Percentiles rank a stretch among this genome's conserved stretches.
These are phyloP conservation scores for Bimuria novae-zelandiae DNA, from an alignment of 2,329 filamentous ascomycete species.

Conservation along the genomic window DNA sequence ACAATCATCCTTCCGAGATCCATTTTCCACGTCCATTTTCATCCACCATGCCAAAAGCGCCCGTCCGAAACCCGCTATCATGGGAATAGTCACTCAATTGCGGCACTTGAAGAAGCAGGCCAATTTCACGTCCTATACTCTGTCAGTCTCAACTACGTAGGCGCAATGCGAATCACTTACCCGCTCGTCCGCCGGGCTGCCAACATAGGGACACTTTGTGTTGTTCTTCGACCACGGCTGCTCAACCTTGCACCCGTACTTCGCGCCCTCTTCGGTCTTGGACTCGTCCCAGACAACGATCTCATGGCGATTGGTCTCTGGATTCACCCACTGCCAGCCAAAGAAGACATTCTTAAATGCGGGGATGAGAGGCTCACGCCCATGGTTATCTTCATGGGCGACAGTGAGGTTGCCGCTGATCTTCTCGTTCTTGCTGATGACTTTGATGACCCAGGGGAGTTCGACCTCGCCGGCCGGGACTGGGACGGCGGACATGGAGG, in stretches of 20 bases:
- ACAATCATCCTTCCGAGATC: too few species aligned
- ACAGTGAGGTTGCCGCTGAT: neutral
- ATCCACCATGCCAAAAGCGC: too few species aligned
- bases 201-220: neutral
- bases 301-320: neutral
- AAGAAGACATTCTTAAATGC: neutral
- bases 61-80: too few species aligned
- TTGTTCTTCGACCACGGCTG: neutral
- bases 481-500: neutral
- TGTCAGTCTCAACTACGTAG: neutral
- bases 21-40: too few species aligned
- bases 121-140: neutral
- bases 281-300: neutral
- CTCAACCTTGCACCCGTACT: neutral
- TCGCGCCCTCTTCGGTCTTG: neutral
- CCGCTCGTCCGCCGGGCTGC: neutral
- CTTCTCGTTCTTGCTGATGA: neutral
- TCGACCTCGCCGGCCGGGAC: neutral
- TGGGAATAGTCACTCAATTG: neutral
- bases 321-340: neutral
- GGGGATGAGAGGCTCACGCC: neutral
- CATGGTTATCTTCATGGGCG: too few species aligned
- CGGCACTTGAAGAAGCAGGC: conserved; percentile 5
- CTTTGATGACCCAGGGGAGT: neutral
- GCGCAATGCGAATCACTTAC: neutral